A percentile compares a stretch with the other conserved stretches of the same genome.
These are phyloP conservation scores for Vigna radiata DNA, from an alignment of 306 rosid genomes.

Conservation along the genomic window DNA sequence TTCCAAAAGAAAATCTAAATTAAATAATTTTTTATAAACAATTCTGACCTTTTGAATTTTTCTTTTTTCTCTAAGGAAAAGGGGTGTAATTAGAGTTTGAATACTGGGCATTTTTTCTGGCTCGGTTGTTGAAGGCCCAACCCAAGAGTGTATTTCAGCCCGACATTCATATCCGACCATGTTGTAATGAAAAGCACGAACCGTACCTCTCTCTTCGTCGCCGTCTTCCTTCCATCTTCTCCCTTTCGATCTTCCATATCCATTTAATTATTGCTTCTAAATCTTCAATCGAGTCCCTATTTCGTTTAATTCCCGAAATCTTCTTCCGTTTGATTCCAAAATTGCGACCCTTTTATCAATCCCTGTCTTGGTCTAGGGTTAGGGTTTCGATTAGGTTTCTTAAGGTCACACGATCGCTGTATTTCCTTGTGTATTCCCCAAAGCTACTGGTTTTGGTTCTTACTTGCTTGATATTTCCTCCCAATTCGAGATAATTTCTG, in stretches of 20 bases:
- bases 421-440: constrained; percentile 8
- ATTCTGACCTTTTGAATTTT: no score
- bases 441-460: constrained; percentile 18
- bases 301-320: constrained; percentile 31
- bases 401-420: constrained; percentile 12
- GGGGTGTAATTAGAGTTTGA: no score
- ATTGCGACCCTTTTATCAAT: constrained; percentile 22
- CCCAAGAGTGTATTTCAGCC: no score
- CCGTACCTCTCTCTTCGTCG: constrained; percentile 48
- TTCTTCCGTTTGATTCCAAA: constrained; percentile 44
- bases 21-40: no score
- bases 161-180: constrained; percentile 24
- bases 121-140: no score
- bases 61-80: no score
- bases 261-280: constrained; percentile 31
- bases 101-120: no score
- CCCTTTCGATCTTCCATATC: constrained; percentile 25
- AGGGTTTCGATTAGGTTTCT: constrained; percentile 46
- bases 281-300: constrained; percentile 33
- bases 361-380: constrained; percentile 53
- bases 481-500: constrained; percentile 22
- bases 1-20: no score
- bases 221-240: constrained; percentile 29
- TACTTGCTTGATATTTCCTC: constrained; percentile 30
- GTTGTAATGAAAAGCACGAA: constrained; percentile 39